A percentile compares a stretch with the other conserved stretches of the same genome.
Evolutionary conservation across 495 filamentous ascomycete genomes (phyloP).

Genomic region (Talaromyces adpressus): DNA sequence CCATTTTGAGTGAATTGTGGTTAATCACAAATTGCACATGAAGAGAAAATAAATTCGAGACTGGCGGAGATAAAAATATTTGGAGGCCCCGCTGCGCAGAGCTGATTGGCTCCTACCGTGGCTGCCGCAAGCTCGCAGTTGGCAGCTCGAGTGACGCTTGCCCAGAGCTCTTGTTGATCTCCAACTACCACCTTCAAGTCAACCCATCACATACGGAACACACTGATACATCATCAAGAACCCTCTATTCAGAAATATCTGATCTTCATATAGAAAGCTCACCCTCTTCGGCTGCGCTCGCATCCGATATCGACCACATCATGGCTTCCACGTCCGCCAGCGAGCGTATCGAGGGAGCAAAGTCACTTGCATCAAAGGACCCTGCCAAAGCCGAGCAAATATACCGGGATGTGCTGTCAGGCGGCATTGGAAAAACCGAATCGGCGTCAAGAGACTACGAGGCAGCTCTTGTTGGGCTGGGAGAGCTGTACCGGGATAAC

Average conservation of each 20-base stretch:
- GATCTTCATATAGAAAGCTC: not conserved
- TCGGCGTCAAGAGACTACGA: conserved; percentile 85
- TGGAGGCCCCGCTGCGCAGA: not conserved
- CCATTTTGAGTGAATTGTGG: conserved; percentile 1
- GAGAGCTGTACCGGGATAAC: conserved; percentile 86
- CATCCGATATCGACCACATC: conserved; percentile 9
- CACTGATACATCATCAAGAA: not conserved
- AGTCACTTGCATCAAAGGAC: conserved; percentile 71
- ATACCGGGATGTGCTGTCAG: conserved; percentile 83
- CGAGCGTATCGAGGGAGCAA: conserved; percentile 72
- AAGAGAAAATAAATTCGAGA: not conserved
- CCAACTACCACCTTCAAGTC: not conserved
- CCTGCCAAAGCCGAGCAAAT: conserved; percentile 71
- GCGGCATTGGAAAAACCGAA: conserved; percentile 75
- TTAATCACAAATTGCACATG: not conserved
- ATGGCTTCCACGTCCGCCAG: conserved; percentile 49
- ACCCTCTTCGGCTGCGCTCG: not conserved
- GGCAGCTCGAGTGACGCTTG: conserved; percentile 1
- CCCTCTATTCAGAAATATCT: not conserved
- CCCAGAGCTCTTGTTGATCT: conserved; percentile 6
- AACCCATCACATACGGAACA: not conserved
- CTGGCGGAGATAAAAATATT: conserved; percentile 5
- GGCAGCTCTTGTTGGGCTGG: conserved; percentile 71
- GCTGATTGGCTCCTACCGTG: conserved; percentile 1
- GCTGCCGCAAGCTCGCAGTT: not conserved